Evolutionary conservation across 768 basidiomycete species (phyloP), one percentile per base, ranked within the genome.

Genomic region (Cyclocybe aegerita): DNA sequence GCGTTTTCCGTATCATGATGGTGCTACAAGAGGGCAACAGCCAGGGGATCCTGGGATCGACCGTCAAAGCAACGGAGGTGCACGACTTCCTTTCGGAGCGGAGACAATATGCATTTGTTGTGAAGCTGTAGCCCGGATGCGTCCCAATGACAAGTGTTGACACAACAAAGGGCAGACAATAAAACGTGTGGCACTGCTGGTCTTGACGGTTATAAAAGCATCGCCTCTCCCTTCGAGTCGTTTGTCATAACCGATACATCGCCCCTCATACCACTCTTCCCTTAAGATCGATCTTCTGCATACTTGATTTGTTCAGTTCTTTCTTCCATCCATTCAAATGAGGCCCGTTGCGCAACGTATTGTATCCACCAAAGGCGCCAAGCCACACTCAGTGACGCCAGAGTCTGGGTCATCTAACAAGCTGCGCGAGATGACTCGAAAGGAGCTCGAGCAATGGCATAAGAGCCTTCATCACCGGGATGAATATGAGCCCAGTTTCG

Each of bases 371-470:
- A 48, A 36, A 8, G 42, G 47, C 15, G 9, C 43, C 29, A 45
- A 37, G 40, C 16, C 42, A 7, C 38, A 37, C 36, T 37, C 14
- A 15, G 14, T 5, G 10, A 11, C 52, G 30, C 42, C 41, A 16
- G n/a, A 42, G 14, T 40, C 33, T 35, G 38, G 11, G 23, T n/a
- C 37, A 3, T 14, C 39, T 9, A 49, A 43, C 1, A 53, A 49
- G 12, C 52, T 53, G 12, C 52, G 53, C 31, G 42, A 50, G 15
- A 53, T 56, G 38, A 60, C 55, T 34, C 42, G 39, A 8, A 38
- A 32, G 17, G 56, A 60, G 44, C 33, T 48, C 11, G 42, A 49
- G 37, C 29, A 39, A 44, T 60, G 59, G 59, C 38, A 37, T 11
- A 48, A 48, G 48, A 44, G 49, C 29, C 42, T 53, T 30, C 43